Evolutionary conservation across 257 asterid genomes (phyloP), one percentile per base, ranked within the genome.

Genomic region (Datura wrightii): DNA sequence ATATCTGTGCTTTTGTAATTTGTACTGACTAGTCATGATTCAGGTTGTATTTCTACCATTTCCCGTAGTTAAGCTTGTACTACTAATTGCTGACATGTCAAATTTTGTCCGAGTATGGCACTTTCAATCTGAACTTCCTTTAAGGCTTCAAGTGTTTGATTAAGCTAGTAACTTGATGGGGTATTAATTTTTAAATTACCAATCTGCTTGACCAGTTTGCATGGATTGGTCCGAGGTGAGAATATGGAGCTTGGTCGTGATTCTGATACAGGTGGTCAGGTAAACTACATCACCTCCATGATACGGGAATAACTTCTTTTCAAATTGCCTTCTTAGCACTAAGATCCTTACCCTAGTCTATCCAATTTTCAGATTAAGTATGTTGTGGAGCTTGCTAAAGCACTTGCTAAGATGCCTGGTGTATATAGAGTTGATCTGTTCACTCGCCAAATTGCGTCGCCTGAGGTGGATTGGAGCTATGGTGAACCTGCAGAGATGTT

Each of bases 161-260:
- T 74, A 24, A 48, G 44, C 60, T 48, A 11, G 24, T 74, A 46
- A 74, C 81, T 24, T 18, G 9, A 24, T 34, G 44, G 60, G 19
- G 3, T 14, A 71, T 24, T 42, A 58, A 2, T 3, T 19, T n/a
- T 24, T 82, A 39, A 81, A 42, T 81, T 82, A 42, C 79, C 16
- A 15, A 63, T 82, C 79, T 82, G 41, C 83, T 86, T 89, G 81
- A 84, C 86, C 89, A 91, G 95, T 87, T 90, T 94, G 62, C 98
- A 94, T 83, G 98, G 98, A 66, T 87, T 94, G 85, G 96, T 94
- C 65, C 95, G 97, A 42, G 97, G 98, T 83, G 98, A 94, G 79
- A 92, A 94, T 84, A 94, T 94, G 98, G 98, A 94, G 90, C 98
- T 94, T 83, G 98, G 98, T 84, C 92, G 98, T 76, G 98, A 94